phyloP scores from a whole-genome alignment of 139 green algal species.

The Closterium sp. region DNA sequence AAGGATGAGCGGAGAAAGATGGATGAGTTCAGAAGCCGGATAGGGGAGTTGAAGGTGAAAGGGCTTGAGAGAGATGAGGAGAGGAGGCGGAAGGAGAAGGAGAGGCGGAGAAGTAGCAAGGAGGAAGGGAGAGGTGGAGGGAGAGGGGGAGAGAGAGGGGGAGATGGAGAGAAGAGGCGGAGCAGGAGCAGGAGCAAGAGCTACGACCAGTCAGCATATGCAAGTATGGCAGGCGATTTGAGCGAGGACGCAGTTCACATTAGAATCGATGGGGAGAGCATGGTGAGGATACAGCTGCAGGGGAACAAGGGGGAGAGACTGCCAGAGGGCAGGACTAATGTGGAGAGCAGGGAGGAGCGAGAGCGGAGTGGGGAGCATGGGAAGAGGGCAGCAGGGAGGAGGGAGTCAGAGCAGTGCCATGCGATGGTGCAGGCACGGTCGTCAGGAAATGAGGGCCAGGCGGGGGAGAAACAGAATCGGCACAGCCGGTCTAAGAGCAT shows the following conservation, averaged over 20 bases:
- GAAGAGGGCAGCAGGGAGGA: neutral
- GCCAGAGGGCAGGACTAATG: neutral
- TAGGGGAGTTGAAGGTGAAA: neutral
- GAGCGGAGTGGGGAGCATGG: neutral
- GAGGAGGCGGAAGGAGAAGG: neutral
- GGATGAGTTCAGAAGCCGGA: neutral
- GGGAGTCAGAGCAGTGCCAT: too few relatives aligned
- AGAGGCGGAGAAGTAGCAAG: neutral
- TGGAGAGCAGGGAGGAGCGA: neutral
- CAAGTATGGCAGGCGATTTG: neutral
- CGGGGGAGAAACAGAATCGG: neutral
- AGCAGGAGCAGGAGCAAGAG: neutral
- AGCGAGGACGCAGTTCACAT: neutral
- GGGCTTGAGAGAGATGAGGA: neutral
- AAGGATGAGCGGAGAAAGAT: neutral
- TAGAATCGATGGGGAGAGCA: neutral
- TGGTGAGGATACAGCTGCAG: neutral
- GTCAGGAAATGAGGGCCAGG: neutral
- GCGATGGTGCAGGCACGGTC: neutral
- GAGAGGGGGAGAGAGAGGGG: neutral
- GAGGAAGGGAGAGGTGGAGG: neutral
- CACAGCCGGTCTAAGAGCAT: neutral
- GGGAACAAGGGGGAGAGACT: neutral
- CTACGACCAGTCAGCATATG: neutral
- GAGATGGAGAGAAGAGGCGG: neutral